Percentiles rank a stretch among this genome's conserved stretches.
phyloP scores from a whole-genome alignment of 495 filamentous ascomycete genomes.

The Hypoxylon lienhwacheense region DNA sequence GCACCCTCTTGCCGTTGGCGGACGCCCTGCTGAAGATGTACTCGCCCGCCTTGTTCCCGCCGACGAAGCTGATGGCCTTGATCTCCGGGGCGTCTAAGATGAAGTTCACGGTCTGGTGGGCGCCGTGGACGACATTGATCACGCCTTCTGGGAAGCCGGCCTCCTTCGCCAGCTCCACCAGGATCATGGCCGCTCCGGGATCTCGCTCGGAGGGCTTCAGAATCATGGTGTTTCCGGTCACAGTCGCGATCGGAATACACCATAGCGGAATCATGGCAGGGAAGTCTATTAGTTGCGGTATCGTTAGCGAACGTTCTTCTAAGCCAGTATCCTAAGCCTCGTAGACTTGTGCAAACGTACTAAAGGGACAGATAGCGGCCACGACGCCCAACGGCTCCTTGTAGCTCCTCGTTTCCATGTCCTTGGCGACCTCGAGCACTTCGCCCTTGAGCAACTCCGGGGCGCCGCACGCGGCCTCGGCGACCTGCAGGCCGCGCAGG shows the following conservation, averaged over 20 bases:
- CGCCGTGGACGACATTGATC: conserved; percentile 91
- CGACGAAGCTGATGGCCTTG: conserved; percentile 98
- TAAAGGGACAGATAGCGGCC: conserved; percentile 98
- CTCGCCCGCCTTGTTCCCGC: conserved; percentile 93
- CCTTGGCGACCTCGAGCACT: conserved; percentile 94
- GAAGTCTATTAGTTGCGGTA: conserved; percentile 66
- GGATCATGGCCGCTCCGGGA: conserved; percentile 97
- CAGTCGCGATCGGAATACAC: conserved; percentile 92
- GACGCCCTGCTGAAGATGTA: conserved; percentile 93
- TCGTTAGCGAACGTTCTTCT: conserved; percentile 20
- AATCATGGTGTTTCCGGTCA: conserved; percentile 91
- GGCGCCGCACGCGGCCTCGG: conserved; percentile 92
- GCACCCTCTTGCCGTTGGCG: conserved; percentile 88
- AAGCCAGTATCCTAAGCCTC: not conserved
- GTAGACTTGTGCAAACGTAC: conserved; percentile 57
- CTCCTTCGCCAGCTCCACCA: conserved; percentile 87
- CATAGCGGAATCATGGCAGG: conserved; percentile 99
- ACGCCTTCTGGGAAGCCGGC: conserved; percentile 94
- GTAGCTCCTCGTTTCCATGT: conserved; percentile 98
- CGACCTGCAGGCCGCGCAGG: conserved; percentile 91
- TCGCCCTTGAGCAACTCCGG: conserved; percentile 93
- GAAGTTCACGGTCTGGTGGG: conserved; percentile 91
- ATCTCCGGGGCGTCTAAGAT: conserved; percentile 94
- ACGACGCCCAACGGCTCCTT: conserved; percentile 91
- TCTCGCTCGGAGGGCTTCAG: conserved; percentile 98